Base-by-base conservation (phyloP, 768 basidiomycete species). In the Rhizopogon vinicolor region DNA sequence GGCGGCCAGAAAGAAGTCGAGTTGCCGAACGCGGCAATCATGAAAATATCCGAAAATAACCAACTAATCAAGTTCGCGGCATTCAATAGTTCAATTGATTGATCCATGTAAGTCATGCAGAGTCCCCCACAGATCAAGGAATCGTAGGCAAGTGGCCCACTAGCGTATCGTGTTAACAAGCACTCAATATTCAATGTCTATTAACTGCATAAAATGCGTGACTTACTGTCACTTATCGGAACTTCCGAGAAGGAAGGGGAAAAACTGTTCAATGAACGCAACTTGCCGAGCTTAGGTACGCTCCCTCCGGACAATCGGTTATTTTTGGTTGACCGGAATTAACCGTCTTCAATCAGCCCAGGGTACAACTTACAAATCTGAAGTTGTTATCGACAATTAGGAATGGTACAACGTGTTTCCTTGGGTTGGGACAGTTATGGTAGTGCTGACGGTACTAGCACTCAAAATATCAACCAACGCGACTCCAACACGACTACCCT, bases 1-100 rank as follows among this genome's bases (percentile, higher is more conserved):
- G 62, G 70, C 69, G 69, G 66, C 35, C 61, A 63, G 68, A 66
- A 63, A 63, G 62, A 70, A 67, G 65, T 45, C 72, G 58, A 63
- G 65, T 72, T 70, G 70, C 70, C 69, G 69, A 69, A 56, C 56
- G 60, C 69, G 69, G 69, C 69, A 68, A 70, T 70, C 68, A 72
- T 48, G 66, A 67, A 60, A 57, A 57, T 68, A 60, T 68, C 68
- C 68, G 68, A 68, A 65, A 65, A 68, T 53, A 64, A 66, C 60
- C 68, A 66, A 35, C 14, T 37, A 48, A 33, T 33, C 14, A 35
- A 31, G 12, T 46, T 46, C n/a, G 18, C 25, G 25, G 29, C 28
- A 45, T 45, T 14, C 13, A 28, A 25, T 16, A 10, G 18, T 19
- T 10, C 44, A 14, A 28, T 28, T 16, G 25, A 16, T n/a, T 28